A percentile compares a stretch with the other conserved stretches of the same genome.
Conservation (phyloP, 306 rosid genomes). For the Lathyrus sativus region DNA sequence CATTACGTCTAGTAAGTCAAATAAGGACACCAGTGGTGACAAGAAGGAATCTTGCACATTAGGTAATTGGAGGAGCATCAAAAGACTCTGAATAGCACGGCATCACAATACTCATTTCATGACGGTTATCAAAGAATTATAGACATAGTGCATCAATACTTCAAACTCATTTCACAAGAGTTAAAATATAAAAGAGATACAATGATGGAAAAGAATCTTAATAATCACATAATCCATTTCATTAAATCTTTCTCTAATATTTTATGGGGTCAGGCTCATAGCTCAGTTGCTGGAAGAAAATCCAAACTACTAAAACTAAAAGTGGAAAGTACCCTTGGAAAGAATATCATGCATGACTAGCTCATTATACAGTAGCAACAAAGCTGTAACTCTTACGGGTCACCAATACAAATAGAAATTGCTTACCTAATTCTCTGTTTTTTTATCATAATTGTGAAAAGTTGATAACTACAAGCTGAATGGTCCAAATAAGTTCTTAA, state of each 20-base stretch:
- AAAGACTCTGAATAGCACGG: background rate
- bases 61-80: conserved; percentile 18
- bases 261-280: conserved; percentile 14
- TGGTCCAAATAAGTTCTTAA: background rate
- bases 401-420: background rate
- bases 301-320: conserved; percentile 16
- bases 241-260: background rate
- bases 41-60: conserved; percentile 1
- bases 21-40: conserved; percentile 1
- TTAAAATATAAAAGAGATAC: conserved; percentile 6
- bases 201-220: conserved; percentile 29
- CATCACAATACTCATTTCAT: background rate
- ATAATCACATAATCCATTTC: conserved; percentile 14
- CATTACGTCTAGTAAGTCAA: conserved; percentile 1
- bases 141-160: conserved; percentile 11
- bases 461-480: conserved; percentile 6
- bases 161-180: conserved; percentile 21
- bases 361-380: background rate
- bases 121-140: conserved; percentile 24
- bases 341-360: conserved; percentile 18
- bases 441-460: conserved; percentile 11
- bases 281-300: conserved; percentile 13
- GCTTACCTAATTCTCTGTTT: background rate
- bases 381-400: background rate
- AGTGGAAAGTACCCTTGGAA: conserved; percentile 11